Evolutionary conservation across 768 basidiomycete genomes (phyloP), one percentile per base, ranked within the genome.

Genomic region (Rhizopogon sp.): DNA sequence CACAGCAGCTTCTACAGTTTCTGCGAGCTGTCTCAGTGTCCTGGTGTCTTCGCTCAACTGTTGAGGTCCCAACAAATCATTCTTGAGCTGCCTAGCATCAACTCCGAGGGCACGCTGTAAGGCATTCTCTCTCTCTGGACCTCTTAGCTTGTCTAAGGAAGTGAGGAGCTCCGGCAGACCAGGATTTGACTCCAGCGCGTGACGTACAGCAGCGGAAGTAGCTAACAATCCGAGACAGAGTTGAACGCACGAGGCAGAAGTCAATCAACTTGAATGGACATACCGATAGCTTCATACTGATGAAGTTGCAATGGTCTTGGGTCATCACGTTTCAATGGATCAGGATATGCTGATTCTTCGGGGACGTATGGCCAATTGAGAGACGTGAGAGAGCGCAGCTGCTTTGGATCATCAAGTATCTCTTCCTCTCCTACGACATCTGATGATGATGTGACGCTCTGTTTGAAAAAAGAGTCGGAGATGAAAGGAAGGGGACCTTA

Each of bases 361-460:
- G 89, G 88, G 43, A 92, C 80, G 63, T 91, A 92, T 0, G 93
- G 93, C 92, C 93, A 95, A 28, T 80, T 81, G 39, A 95, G 74
- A 13, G 88, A 78, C 0, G 90, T 86, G 40, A 94, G 74, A 1
- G 89, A 80, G 8, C 82, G 82, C 3, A 88, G 79, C 2, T 74
- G 68, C 9, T 67, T 60, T 6, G 74, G 74, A 14, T 79, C 74
- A 20, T 66, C 64, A 16, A 78, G 58, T 8, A 55, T 55, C 42
- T 65, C 55, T 17, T 50, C 46, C 6, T 62, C 60, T 8, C 64
- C 61, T 5, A 55, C 53, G 29, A 9, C 11, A 14, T 44, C 41
- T 20, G 47, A 6, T 2, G 54, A 40, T 46, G 55, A 16, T 13
- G 47, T 42, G 11, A 20, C 6, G 1, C 6, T 43, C 40, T 39